Evolutionary conservation across 805 yeast genomes (phyloP), one percentile per base, ranked within the genome.

Genomic region (Teunomyces cretensis): DNA sequence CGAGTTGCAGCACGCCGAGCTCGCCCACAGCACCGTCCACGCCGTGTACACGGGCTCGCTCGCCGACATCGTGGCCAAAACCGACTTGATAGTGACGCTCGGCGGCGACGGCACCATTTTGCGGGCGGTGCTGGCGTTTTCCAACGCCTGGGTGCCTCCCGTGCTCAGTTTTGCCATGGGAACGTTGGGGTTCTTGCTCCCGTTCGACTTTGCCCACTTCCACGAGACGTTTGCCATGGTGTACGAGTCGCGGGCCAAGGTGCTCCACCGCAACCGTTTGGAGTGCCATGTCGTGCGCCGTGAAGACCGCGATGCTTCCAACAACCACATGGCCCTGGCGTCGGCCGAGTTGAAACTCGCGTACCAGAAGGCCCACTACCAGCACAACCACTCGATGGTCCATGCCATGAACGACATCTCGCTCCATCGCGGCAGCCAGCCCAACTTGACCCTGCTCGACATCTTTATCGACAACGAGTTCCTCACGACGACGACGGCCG

Each of bases 101-200:
- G 98, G 98, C n/a, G 98, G 98, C 14, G 98, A 91, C 64, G 98
- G 98, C 4, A 91, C 97, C 0, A 88, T 89, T 44, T 64, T 91
- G 36, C 78, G 91, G 44, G 96, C 92, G 0, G 92, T 89, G 0
- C 81, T 94, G 4, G 70, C 81, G 55, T 91, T 91, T 59, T 81
- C 84, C 44, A 80, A 81, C 57, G 74, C 74, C 8, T 72, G 79
- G 40, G 94, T 88, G 3, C 98, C 98, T 1, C 98, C 98, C 0
- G 88, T 91, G 0, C 66, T 91, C 41, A 82, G 95, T 22, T 90
- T 88, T 60, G 88, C 97, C 0, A 67, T 91, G 67, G 98, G 98
- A 0, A 90, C 97, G 0, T 65, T 91, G 33, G 98, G 98, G 7
- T 91, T 91, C 57, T 64, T 91, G 33, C 70, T 90, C 35, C 98